Evolutionary conservation across 2,329 filamentous ascomycete genomes (phyloP), one percentile per base, ranked within the genome.

Genomic region (Corinectria fuckeliana): DNA sequence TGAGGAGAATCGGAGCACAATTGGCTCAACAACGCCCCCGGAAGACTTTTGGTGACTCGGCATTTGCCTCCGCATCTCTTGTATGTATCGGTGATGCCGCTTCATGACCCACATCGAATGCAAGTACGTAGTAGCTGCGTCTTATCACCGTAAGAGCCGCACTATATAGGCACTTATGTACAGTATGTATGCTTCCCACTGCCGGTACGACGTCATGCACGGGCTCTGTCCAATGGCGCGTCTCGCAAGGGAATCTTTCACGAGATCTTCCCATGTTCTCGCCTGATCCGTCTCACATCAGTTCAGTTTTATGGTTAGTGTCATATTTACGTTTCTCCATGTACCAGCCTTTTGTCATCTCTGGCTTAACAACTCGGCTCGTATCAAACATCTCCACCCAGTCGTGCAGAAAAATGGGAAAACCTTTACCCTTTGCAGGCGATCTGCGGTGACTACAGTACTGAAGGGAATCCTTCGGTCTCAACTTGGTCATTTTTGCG

Each of bases 111-210:
- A 38, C 53, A 18, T 8, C 3, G 20, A 21, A n/a, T 47, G 41
- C 48, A 36, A 41, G 36, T n/a, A n/a, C n/a, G n/a, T n/a, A n/a
- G n/a, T 23, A 18, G 30, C 48, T 41, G 55, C 55, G 32, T 16
- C 41, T 47, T 48, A 42, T 39, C 39, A 44, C 36, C 53, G 36
- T 34, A 57, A 57, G 55, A 57, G 55, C 55, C 55, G 48, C 55
- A 57, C 48, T 57, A n/a, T n/a, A n/a, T n/a, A 57, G 48, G 28
- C 14, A 48, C 9, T 48, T 32, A 39, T n/a, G n/a, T n/a, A n/a
- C n/a, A n/a, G n/a, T n/a, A n/a, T n/a, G n/a, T n/a, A n/a, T 28
- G n/a, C 7, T 47, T 48, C 14, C 49, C 48, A 39, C 49, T 57
- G 36, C 55, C 55, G 32, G 38, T 47, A 26, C 54, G 54, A 51